Evolutionary conservation across 306 rosid genomes (phyloP).

Genomic region (Amphicarpaea edgeworthii): DNA sequence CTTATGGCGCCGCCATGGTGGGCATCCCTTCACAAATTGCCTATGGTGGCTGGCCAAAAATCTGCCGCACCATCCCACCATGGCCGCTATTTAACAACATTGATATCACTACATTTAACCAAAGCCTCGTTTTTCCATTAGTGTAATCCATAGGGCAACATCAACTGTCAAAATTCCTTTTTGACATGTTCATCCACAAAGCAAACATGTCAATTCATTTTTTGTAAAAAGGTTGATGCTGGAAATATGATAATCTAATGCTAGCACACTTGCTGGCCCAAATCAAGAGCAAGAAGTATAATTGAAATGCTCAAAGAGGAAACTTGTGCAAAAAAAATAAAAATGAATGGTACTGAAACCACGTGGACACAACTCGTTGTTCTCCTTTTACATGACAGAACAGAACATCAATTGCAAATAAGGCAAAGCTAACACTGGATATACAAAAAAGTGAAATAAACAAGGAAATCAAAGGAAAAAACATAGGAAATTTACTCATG

Average conservation of each 20-base stretch:
- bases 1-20: too few species aligned
- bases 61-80: too few species aligned
- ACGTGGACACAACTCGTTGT: background rate
- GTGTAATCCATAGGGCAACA: slow-evolving; percentile 1
- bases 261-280: background rate
- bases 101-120: background rate
- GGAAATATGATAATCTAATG: slow-evolving; percentile 22
- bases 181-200: background rate
- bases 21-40: too few species aligned
- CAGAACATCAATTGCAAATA: slow-evolving; percentile 15
- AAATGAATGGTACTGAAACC: background rate
- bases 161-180: slow-evolving; percentile 6
- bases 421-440: background rate
- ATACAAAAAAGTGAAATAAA: slow-evolving; percentile 1
- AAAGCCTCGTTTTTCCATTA: background rate
- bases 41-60: too few species aligned
- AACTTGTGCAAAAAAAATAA: background rate
- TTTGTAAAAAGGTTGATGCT: slow-evolving; percentile 1
- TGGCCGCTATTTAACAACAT: too few species aligned
- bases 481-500: background rate
- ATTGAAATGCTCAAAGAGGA: slow-evolving; percentile 14
- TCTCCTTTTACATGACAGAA: slow-evolving; percentile 26
- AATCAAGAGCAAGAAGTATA: slow-evolving; percentile 3
- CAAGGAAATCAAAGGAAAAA: slow-evolving; percentile 31
- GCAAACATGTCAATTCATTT: slow-evolving; percentile 8